Percentiles rank a stretch among this genome's conserved stretches.
Conservation (phyloP, 208 protist species). For the Crithidia acanthocephali region DNA sequence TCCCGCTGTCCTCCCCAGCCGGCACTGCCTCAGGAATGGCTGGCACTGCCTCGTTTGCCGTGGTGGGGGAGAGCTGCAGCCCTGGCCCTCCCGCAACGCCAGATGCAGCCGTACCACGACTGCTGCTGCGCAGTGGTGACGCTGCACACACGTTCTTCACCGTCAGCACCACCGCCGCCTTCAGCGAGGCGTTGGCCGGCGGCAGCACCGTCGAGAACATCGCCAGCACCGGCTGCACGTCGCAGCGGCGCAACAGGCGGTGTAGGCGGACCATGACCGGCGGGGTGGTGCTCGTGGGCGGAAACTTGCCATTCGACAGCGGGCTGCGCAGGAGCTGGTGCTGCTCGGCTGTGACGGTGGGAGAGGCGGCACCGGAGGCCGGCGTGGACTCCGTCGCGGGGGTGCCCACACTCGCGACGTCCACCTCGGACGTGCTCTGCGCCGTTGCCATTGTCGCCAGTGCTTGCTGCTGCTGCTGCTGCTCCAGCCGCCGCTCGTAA, state of each 20-base stretch:
- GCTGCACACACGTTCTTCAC: slow-evolving; percentile 53
- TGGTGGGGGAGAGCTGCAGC: not conserved
- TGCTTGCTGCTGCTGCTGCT: slow-evolving; percentile 10
- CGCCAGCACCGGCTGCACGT: slow-evolving; percentile 62
- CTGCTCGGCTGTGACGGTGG: not conserved
- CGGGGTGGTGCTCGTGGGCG: not conserved
- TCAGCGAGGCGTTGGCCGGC: slow-evolving; percentile 51
- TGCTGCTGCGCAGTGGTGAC: not conserved
- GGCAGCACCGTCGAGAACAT: slow-evolving; percentile 73
- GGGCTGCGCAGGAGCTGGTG: not conserved
- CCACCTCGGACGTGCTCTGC: not conserved
- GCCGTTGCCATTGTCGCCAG: not conserved
- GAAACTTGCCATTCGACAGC: not conserved
- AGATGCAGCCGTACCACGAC: not conserved
- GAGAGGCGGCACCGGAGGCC: slow-evolving; percentile 2
- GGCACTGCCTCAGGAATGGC: too few species aligned
- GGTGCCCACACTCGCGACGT: not conserved
- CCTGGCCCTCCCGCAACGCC: not conserved
- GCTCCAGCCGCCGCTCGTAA: not conserved
- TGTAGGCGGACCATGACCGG: slow-evolving; percentile 56
- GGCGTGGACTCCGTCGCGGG: slow-evolving; percentile 4
- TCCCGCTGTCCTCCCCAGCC: too few species aligned
- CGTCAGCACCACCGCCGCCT: slow-evolving; percentile 55
- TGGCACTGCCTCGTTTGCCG: not conserved
- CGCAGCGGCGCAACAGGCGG: slow-evolving; percentile 67